Conservation (phyloP, 2,329 filamentous ascomycete genomes). For the Beauveria medogensis region DNA sequence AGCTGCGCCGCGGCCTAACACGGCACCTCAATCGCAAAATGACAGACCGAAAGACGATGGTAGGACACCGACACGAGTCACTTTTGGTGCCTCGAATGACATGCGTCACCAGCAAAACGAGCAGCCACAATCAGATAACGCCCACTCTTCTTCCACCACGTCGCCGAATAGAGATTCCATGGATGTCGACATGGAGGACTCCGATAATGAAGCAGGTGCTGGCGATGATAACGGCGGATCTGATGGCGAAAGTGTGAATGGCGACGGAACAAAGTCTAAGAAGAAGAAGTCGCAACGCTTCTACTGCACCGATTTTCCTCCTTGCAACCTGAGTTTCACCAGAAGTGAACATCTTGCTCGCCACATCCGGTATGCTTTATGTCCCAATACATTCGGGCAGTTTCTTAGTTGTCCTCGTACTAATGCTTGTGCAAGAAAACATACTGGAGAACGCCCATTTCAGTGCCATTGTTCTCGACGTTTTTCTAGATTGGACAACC, state of each 20-base stretch:
- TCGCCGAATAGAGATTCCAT: slow-evolving; percentile 41
- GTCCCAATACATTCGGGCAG: background rate
- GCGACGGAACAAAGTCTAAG: slow-evolving; percentile 64
- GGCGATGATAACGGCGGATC: slow-evolving; percentile 45
- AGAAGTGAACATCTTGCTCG: slow-evolving; percentile 90
- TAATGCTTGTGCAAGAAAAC: slow-evolving; percentile 55
- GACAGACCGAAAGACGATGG: slow-evolving; percentile 33
- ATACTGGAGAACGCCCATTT: slow-evolving; percentile 93
- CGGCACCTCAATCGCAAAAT: slow-evolving; percentile 24
- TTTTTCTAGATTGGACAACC: slow-evolving; percentile 89
- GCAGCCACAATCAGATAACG: background rate
- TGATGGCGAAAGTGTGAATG: slow-evolving; percentile 57
- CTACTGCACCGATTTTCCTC: slow-evolving; percentile 91
- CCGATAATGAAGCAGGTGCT: slow-evolving; percentile 52
- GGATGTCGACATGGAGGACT: slow-evolving; percentile 71
- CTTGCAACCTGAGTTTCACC: slow-evolving; percentile 90
- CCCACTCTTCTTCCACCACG: slow-evolving; percentile 43
- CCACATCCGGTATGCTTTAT: slow-evolving; percentile 66
- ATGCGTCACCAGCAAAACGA: slow-evolving; percentile 37
- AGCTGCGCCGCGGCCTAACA: slow-evolving; percentile 27
- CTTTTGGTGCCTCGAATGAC: slow-evolving; percentile 35
- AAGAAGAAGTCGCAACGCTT: slow-evolving; percentile 97
- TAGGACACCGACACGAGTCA: slow-evolving; percentile 56
- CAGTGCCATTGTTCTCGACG: slow-evolving; percentile 90
- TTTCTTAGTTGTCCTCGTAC: background rate